Conservation (phyloP, 2,329 filamentous ascomycete genomes). For the Fusarium sp. region DNA sequence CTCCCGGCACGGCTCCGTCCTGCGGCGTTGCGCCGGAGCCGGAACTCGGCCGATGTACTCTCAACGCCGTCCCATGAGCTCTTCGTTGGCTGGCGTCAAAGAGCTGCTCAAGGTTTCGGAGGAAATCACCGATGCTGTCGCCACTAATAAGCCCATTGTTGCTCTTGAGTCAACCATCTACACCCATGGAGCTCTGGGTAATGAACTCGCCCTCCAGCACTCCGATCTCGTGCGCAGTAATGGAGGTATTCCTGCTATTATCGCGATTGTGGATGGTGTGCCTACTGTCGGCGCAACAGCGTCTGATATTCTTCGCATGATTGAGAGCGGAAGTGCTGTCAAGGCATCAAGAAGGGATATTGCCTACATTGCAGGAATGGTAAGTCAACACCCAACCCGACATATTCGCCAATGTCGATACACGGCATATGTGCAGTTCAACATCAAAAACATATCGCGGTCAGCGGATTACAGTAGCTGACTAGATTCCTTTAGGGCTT, state of each 20-base stretch:
- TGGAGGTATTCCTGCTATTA: slow-evolving; percentile 89
- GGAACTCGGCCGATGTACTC: slow-evolving; percentile 30
- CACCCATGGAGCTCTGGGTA: slow-evolving; percentile 90
- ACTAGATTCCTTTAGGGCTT: slow-evolving; percentile 36
- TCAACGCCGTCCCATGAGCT: slow-evolving; percentile 43
- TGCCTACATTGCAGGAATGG: slow-evolving; percentile 82
- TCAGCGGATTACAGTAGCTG: slow-evolving; percentile 8
- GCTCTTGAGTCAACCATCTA: slow-evolving; percentile 97
- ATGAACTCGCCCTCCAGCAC: slow-evolving; percentile 79
- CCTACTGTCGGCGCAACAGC: slow-evolving; percentile 82
- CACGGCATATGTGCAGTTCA: background rate
- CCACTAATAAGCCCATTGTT: slow-evolving; percentile 83
- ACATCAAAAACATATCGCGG: background rate
- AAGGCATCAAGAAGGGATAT: slow-evolving; percentile 93
- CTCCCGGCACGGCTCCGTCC: slow-evolving; percentile 32
- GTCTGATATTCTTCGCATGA: slow-evolving; percentile 80
- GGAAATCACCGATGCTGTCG: slow-evolving; percentile 83
- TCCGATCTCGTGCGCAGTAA: slow-evolving; percentile 84
- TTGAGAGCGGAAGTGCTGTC: slow-evolving; percentile 73
- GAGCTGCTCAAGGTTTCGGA: slow-evolving; percentile 78
- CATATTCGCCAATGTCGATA: background rate
- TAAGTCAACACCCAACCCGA: slow-evolving; percentile 61
- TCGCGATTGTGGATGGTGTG: slow-evolving; percentile 86
- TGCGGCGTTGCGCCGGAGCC: slow-evolving; percentile 36
- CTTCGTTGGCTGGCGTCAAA: slow-evolving; percentile 49